These are phyloP conservation scores for Paraphaeosphaeria sporulosa DNA, from an alignment of 2,329 filamentous ascomycete species.

Conservation along the genomic window DNA sequence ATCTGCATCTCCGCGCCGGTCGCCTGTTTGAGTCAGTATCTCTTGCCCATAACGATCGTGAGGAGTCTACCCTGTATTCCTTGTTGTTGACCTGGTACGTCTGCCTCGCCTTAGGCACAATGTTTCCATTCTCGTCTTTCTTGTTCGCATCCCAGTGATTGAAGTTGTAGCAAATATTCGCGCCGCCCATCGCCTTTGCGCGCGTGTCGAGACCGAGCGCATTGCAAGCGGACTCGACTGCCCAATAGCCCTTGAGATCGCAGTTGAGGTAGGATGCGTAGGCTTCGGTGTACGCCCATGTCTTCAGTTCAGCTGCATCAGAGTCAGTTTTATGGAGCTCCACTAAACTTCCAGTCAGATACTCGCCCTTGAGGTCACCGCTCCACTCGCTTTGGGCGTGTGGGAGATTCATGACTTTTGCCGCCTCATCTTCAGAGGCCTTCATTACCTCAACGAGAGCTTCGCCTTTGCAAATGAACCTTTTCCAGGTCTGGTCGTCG, in stretches of 20 bases:
- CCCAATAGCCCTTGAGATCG: slow-evolving; percentile 24
- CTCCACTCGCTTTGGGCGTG: slow-evolving; percentile 25
- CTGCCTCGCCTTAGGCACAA: background rate
- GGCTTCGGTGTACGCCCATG: slow-evolving; percentile 25
- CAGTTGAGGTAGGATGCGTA: slow-evolving; percentile 17
- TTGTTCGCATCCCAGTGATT: slow-evolving; percentile 26
- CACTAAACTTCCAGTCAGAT: background rate
- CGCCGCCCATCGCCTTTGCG: slow-evolving; percentile 20
- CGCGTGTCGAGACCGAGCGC: slow-evolving; percentile 20
- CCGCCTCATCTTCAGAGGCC: slow-evolving; percentile 22
- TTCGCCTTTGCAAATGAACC: slow-evolving; percentile 22
- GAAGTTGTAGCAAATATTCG: slow-evolving; percentile 26
- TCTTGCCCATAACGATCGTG: background rate
- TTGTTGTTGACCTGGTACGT: slow-evolving; percentile 14
- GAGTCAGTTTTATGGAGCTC: background rate
- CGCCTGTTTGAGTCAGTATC: background rate
- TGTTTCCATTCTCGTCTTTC: background rate
- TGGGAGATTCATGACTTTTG: slow-evolving; percentile 22
- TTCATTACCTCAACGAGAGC: slow-evolving; percentile 21
- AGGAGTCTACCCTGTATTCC: slow-evolving; percentile 3
- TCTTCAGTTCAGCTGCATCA: slow-evolving; percentile 6
- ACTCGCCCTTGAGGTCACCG: slow-evolving; percentile 18
- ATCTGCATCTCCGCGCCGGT: slow-evolving; percentile 10
- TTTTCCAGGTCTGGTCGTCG: slow-evolving; percentile 1
- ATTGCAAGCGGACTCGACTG: slow-evolving; percentile 15